Conservation (phyloP, 306 rosid genomes). For the Quercus agrifolia region DNA sequence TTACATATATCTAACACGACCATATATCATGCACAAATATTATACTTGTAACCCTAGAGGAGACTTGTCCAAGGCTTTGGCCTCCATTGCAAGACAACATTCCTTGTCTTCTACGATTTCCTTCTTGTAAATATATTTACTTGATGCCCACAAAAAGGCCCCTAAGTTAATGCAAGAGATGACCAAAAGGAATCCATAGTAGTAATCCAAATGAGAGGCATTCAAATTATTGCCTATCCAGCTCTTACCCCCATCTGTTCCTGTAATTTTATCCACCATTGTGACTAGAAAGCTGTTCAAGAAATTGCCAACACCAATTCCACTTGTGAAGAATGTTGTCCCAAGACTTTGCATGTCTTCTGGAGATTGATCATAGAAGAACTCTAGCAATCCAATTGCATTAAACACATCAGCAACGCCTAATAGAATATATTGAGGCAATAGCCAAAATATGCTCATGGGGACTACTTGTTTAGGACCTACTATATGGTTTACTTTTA, state of each 20-base stretch:
- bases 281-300: slow-evolving; percentile 55
- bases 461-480: slow-evolving; percentile 57
- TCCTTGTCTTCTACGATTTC: slow-evolving; percentile 32
- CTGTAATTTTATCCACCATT: slow-evolving; percentile 45
- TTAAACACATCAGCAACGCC: slow-evolving; percentile 66
- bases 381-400: slow-evolving; percentile 61
- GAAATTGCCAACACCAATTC: slow-evolving; percentile 68
- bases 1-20: background rate
- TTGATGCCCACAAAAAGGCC: slow-evolving; percentile 47
- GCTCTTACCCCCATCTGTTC: slow-evolving; percentile 41
- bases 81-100: slow-evolving; percentile 23
- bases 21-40: background rate
- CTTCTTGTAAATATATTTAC: slow-evolving; percentile 45
- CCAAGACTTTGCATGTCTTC: slow-evolving; percentile 79
- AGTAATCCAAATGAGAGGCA: slow-evolving; percentile 61
- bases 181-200: slow-evolving; percentile 60
- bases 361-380: slow-evolving; percentile 81
- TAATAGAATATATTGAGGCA: slow-evolving; percentile 61
- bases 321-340: slow-evolving; percentile 70
- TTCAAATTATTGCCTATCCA: slow-evolving; percentile 72
- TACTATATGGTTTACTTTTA: slow-evolving; percentile 27
- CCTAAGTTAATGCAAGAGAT: slow-evolving; percentile 43
- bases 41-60: slow-evolving; percentile 43
- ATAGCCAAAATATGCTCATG: slow-evolving; percentile 69
- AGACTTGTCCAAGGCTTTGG: slow-evolving; percentile 25